These are phyloP conservation scores for Vigna hirtella DNA, from an alignment of 306 rosid species.

Conservation along the genomic window DNA sequence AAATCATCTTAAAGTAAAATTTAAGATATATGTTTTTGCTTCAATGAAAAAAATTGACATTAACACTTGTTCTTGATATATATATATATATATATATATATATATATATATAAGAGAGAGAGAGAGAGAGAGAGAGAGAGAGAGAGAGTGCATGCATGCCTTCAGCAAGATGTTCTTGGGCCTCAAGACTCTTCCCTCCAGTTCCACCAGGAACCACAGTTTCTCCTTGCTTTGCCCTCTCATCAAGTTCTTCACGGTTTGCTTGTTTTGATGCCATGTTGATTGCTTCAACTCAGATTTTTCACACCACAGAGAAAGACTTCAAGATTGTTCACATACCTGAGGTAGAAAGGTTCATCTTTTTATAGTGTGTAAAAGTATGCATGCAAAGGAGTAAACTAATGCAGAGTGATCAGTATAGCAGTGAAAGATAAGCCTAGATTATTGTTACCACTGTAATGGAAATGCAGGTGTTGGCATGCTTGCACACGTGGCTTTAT, in stretches of 20 bases:
- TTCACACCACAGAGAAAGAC: background rate
- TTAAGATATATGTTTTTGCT: background rate
- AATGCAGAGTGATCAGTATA: background rate
- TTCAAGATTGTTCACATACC: background rate
- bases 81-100: too few species aligned
- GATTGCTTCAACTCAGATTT: background rate
- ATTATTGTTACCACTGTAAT: background rate
- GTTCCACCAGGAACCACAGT: slow-evolving; percentile 84
- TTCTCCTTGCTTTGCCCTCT: slow-evolving; percentile 71
- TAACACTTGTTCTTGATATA: background rate
- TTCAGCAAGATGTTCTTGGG: slow-evolving; percentile 85
- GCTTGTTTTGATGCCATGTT: slow-evolving; percentile 62
- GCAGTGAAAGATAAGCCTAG: background rate
- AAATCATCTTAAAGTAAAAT: background rate
- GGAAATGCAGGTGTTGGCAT: background rate
- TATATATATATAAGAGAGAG: background rate
- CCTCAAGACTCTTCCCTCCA: slow-evolving; percentile 81
- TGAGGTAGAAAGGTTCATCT: slow-evolving; percentile 7
- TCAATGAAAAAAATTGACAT: background rate
- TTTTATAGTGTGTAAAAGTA: slow-evolving; percentile 27
- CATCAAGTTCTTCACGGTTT: slow-evolving; percentile 60
- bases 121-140: background rate
- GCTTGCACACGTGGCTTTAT: slow-evolving; percentile 40
- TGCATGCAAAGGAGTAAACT: slow-evolving; percentile 33
- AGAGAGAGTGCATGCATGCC: slow-evolving; percentile 58